phyloP scores from a whole-genome alignment of 805 yeast species.

The Myxozyma mucilagina region DNA sequence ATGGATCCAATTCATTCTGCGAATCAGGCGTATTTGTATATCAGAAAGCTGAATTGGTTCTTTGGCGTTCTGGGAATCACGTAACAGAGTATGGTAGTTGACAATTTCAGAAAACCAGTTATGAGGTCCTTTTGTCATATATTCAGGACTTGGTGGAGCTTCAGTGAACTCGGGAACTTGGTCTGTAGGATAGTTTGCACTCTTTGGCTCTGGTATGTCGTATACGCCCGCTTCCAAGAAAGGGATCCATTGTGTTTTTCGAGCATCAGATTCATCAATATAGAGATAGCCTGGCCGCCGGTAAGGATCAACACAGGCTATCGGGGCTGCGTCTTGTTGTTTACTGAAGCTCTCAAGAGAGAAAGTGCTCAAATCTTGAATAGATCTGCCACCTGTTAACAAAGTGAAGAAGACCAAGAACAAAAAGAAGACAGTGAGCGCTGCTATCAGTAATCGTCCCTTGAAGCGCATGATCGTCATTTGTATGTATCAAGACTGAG shows the following conservation, averaged over 20 bases:
- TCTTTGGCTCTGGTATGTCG: slow-evolving; percentile 17
- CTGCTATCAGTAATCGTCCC: too few species aligned
- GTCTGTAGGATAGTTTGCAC: slow-evolving; percentile 23
- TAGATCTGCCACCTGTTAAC: too few species aligned
- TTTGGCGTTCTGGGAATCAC: slow-evolving; percentile 2
- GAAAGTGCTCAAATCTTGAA: too few species aligned
- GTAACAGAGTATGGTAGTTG: slow-evolving; percentile 3
- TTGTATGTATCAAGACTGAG: too few species aligned
- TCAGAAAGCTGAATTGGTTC: background rate
- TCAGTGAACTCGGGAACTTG: slow-evolving; percentile 16
- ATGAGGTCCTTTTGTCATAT: slow-evolving; percentile 14
- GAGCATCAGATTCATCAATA: background rate
- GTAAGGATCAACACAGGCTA: slow-evolving; percentile 22
- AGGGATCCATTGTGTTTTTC: slow-evolving; percentile 22
- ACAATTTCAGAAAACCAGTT: slow-evolving; percentile 16
- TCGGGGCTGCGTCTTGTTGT: background rate
- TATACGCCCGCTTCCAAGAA: slow-evolving; percentile 3
- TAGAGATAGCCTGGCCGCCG: slow-evolving; percentile 24
- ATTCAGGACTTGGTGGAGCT: slow-evolving; percentile 12
- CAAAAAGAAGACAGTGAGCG: too few species aligned
- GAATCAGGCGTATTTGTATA: slow-evolving; percentile 11
- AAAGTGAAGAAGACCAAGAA: too few species aligned
- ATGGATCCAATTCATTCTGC: slow-evolving; percentile 26
- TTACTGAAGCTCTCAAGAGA: background rate
- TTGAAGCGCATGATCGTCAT: too few species aligned